These are phyloP conservation scores for Pyrenochaeta sp. DNA, from an alignment of 2,329 filamentous ascomycete genomes.

Conservation along the genomic window DNA sequence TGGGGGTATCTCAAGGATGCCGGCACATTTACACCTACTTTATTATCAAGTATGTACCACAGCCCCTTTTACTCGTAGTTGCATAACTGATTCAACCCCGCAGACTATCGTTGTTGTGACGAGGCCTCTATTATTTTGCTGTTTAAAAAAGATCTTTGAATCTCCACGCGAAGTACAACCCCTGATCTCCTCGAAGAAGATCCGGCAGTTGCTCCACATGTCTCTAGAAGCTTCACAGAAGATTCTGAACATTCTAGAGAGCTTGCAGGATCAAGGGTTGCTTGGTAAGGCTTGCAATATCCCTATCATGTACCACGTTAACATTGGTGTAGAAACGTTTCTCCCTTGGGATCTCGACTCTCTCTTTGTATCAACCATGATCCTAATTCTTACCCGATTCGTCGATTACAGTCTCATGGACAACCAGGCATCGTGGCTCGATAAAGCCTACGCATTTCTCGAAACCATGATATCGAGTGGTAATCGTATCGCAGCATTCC, in stretches of 20 bases:
- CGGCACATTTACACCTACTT: conserved; percentile 48
- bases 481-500: conserved; percentile 57
- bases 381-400: conserved; percentile 50
- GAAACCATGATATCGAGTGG: conserved; percentile 59
- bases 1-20: conserved; percentile 53
- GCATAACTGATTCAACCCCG: background rate
- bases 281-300: conserved; percentile 48
- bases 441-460: conserved; percentile 55
- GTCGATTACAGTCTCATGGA: conserved; percentile 47
- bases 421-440: conserved; percentile 48
- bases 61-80: too few species aligned
- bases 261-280: conserved; percentile 57
- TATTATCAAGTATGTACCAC: conserved; percentile 50
- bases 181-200: conserved; percentile 48
- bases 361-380: conserved; percentile 55
- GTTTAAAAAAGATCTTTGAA: conserved; percentile 50
- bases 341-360: conserved; percentile 60
- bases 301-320: conserved; percentile 2
- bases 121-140: conserved; percentile 55
- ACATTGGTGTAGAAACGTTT: conserved; percentile 53
- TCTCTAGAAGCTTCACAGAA: conserved; percentile 56
- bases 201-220: conserved; percentile 51
- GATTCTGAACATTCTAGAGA: conserved; percentile 54
- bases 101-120: conserved; percentile 54
- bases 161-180: conserved; percentile 38